phyloP scores from a whole-genome alignment of 768 basidiomycete species.

The Lactarius sanguifluus region DNA sequence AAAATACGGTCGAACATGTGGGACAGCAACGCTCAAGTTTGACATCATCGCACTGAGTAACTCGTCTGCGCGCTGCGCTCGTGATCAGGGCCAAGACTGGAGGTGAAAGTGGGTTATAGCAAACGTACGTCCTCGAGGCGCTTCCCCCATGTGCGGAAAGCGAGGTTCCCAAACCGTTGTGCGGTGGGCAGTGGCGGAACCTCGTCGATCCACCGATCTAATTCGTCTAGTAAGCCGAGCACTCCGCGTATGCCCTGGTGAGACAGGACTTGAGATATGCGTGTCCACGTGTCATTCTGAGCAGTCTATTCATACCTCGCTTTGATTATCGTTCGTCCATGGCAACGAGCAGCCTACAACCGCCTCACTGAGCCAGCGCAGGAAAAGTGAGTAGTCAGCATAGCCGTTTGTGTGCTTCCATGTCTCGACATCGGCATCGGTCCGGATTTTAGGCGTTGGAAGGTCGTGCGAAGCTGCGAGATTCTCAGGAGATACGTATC shows the following conservation, averaged over 20 bases:
- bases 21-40: slow-evolving; percentile 44
- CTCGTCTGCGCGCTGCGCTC: slow-evolving; percentile 49
- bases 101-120: slow-evolving; percentile 22
- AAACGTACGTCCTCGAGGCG: slow-evolving; percentile 69
- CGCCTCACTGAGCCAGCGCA: slow-evolving; percentile 72
- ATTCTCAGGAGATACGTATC: slow-evolving; percentile 17
- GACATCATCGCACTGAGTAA: slow-evolving; percentile 54
- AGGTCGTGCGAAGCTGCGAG: slow-evolving; percentile 22
- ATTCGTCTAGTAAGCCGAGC: slow-evolving; percentile 58
- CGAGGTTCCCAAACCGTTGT: slow-evolving; percentile 90
- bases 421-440: slow-evolving; percentile 67
- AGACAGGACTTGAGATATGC: slow-evolving; percentile 20
- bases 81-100: slow-evolving; percentile 1
- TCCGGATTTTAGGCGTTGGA: slow-evolving; percentile 59
- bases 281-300: not conserved
- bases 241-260: slow-evolving; percentile 48
- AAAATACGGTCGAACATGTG: slow-evolving; percentile 76
- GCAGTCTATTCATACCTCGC: slow-evolving; percentile 31
- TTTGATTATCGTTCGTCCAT: slow-evolving; percentile 33
- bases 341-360: slow-evolving; percentile 67
- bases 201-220: slow-evolving; percentile 76
- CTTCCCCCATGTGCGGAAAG: slow-evolving; percentile 82
- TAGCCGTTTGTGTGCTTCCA: slow-evolving; percentile 77
- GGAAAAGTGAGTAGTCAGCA: slow-evolving; percentile 69
- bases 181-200: slow-evolving; percentile 72